A percentile compares a stretch with the other conserved stretches of the same genome.
Evolutionary conservation across 257 asterid species (phyloP).

Genomic region (Lithospermum erythrorhizon): DNA sequence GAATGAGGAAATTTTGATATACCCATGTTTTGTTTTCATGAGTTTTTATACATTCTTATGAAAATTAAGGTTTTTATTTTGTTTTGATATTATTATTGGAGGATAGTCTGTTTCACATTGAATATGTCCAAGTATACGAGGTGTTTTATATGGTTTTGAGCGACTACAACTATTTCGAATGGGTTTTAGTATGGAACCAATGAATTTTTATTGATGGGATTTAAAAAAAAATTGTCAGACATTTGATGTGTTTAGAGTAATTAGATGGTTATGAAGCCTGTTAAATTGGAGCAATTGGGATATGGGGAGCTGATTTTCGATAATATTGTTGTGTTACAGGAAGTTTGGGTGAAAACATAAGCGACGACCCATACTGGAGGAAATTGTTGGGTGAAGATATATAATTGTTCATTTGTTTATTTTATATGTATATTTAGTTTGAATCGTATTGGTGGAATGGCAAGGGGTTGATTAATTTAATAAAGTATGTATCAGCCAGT

Average conservation of each 20-base stretch:
- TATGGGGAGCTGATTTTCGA: background rate
- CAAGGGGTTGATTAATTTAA: slow-evolving; percentile 20
- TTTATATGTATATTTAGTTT: background rate
- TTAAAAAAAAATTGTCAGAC: no score
- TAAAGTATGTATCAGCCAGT: slow-evolving; percentile 46
- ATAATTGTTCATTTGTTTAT: no score
- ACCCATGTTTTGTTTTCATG: no score
- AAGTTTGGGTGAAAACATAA: background rate
- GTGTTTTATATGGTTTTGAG: no score
- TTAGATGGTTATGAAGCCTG: background rate
- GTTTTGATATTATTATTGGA: background rate
- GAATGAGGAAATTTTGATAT: no score
- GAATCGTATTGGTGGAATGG: slow-evolving; percentile 3
- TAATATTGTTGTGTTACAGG: background rate
- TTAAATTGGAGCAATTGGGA: no score
- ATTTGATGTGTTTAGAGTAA: background rate
- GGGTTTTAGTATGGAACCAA: no score
- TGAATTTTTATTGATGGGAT: background rate
- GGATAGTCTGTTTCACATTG: no score
- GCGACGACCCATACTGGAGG: background rate
- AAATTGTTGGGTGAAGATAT: background rate
- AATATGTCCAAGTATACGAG: no score
- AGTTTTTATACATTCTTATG: background rate
- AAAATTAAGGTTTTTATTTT: no score
- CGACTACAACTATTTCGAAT: no score